Percentiles rank a stretch among this genome's conserved stretches.
These are phyloP conservation scores for Skeletonema grethae DNA, from an alignment of 108 stramenopile species.

Conservation along the genomic window DNA sequence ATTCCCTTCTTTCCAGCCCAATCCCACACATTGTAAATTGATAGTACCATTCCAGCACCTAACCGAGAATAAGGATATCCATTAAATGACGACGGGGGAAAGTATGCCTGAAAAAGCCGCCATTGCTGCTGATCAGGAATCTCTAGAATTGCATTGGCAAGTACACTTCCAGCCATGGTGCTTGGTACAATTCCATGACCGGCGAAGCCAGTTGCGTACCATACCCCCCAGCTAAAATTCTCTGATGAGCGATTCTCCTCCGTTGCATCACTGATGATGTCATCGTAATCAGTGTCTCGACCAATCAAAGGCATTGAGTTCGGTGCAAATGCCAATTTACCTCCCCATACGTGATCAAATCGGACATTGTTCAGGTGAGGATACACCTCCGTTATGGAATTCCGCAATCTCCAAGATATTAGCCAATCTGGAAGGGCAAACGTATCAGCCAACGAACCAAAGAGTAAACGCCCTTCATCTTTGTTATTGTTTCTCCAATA, in stretches of 20 bases:
- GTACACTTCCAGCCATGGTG: slow-evolving; percentile 34
- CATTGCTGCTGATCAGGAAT: slow-evolving; percentile 35
- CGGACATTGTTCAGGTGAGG: slow-evolving; percentile 31
- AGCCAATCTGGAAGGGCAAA: slow-evolving; percentile 21
- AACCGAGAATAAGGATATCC: slow-evolving; percentile 36
- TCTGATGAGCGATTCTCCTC: not conserved
- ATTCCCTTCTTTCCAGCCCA: slow-evolving; percentile 39
- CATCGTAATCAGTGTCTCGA: slow-evolving; percentile 36
- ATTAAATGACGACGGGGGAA: slow-evolving; percentile 41
- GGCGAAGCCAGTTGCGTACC: slow-evolving; percentile 42
- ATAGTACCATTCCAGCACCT: slow-evolving; percentile 25
- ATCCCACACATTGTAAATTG: slow-evolving; percentile 38
- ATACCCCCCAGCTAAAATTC: slow-evolving; percentile 11
- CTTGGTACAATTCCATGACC: slow-evolving; percentile 48
- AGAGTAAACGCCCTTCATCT: slow-evolving; percentile 24
- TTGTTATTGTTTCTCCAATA: slow-evolving; percentile 38
- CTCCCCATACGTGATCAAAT: slow-evolving; percentile 40
- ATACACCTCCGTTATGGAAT: slow-evolving; percentile 35
- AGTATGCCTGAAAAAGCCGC: slow-evolving; percentile 39
- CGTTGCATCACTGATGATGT: not conserved
- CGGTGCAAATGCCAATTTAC: slow-evolving; percentile 30
- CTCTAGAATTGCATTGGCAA: slow-evolving; percentile 44
- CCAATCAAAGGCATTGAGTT: slow-evolving; percentile 43
- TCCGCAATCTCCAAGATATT: slow-evolving; percentile 32
- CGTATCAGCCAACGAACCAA: slow-evolving; percentile 40